Percentiles rank a stretch among this genome's conserved stretches.
These are phyloP conservation scores for Pulicaria dysenterica DNA, from an alignment of 129 eudicot genomes.

Conservation along the genomic window DNA sequence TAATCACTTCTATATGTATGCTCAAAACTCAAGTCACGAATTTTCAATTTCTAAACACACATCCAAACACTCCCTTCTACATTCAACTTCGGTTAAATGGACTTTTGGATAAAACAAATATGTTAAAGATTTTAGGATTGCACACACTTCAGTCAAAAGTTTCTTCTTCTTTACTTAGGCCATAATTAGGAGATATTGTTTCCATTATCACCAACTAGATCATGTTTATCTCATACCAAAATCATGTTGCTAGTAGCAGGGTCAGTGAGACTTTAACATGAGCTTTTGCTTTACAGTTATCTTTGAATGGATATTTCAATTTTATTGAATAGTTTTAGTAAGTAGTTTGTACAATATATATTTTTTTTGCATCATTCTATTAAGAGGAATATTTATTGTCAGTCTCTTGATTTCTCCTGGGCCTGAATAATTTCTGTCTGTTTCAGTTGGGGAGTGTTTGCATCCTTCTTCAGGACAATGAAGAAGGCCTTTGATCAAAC, in stretches of 20 bases:
- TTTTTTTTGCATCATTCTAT: neutral
- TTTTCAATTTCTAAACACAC: neutral
- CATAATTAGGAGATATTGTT: constrained; percentile 6
- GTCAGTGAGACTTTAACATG: neutral
- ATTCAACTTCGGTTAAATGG: constrained; percentile 5
- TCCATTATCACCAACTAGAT: neutral
- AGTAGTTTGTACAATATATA: neutral
- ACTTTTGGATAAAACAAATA: neutral
- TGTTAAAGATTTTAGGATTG: constrained; percentile 1
- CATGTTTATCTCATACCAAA: neutral
- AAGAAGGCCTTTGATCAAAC: constrained; percentile 97
- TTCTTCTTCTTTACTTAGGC: constrained; percentile 1
- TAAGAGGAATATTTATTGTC: neutral
- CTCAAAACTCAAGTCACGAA: neutral
- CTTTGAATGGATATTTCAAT: neutral
- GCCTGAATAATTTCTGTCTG: neutral
- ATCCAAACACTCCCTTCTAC: constrained; percentile 6
- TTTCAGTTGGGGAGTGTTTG: constrained; percentile 35
- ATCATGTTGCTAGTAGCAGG: constrained; percentile 10
- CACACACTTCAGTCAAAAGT: constrained; percentile 5
- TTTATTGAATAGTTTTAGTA: neutral
- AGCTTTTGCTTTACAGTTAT: constrained; percentile 5
- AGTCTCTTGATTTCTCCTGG: neutral
- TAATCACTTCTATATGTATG: neutral
- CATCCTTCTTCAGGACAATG: constrained; percentile 52